Conservation (phyloP, 2,329 filamentous ascomycete species). For the Colletotrichum limetticola region DNA sequence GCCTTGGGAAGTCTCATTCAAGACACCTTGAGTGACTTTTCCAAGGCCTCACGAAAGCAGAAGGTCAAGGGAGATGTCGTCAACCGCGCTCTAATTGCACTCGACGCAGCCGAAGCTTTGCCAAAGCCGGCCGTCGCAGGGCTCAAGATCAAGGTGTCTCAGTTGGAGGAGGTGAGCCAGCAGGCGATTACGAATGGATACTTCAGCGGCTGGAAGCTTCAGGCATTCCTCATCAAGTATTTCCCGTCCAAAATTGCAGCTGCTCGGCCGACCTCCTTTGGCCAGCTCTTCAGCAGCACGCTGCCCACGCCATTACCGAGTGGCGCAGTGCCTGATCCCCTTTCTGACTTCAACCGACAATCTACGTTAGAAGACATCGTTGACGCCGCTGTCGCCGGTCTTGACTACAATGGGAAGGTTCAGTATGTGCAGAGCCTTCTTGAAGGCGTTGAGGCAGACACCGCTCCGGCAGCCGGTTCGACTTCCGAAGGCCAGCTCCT, state of each 20-base stretch:
- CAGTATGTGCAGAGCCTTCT: conserved; percentile 53
- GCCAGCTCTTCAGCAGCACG: conserved; percentile 31
- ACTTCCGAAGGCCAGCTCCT: conserved; percentile 50
- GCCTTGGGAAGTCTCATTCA: conserved; percentile 15
- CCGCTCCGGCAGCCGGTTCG: neutral
- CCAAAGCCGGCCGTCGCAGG: conserved; percentile 44
- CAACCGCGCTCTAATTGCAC: conserved; percentile 25
- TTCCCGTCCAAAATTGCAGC: conserved; percentile 46
- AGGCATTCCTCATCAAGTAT: conserved; percentile 54
- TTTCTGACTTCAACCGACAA: conserved; percentile 20
- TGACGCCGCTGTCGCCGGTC: conserved; percentile 43
- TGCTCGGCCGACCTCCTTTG: conserved; percentile 47
- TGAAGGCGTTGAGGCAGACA: conserved; percentile 2
- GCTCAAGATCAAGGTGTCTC: conserved; percentile 44
- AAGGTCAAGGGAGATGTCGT: conserved; percentile 15
- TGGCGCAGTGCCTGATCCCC: conserved; percentile 15
- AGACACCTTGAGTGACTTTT: conserved; percentile 21
- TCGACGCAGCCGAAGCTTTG: conserved; percentile 42
- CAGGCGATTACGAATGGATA: conserved; percentile 48
- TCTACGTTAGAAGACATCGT: conserved; percentile 45
- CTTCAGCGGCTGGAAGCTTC: conserved; percentile 57
- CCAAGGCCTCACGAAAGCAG: conserved; percentile 20
- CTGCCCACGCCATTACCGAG: conserved; percentile 5
- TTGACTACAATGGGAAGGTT: conserved; percentile 46
- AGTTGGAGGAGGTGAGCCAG: conserved; percentile 48